Evolutionary conservation across 768 basidiomycete species (phyloP).

Genomic region (Dendrothele bispora): DNA sequence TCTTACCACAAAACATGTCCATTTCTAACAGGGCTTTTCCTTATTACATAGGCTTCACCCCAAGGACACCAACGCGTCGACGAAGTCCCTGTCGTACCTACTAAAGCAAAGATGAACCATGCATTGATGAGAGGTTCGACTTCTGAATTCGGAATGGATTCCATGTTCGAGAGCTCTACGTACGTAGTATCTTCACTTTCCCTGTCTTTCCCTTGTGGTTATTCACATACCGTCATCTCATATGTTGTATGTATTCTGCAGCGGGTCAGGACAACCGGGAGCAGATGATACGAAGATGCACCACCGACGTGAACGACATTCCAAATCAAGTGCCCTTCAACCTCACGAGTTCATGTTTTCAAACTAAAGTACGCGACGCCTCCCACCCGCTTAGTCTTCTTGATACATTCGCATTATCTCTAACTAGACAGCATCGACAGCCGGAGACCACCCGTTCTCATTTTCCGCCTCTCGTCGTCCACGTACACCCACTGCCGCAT

Average conservation of each 20-base stretch:
- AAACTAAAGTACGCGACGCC: constrained; percentile 40
- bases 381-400: neutral
- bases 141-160: constrained; percentile 79
- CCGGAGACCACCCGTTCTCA: constrained; percentile 23
- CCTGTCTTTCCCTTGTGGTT: neutral
- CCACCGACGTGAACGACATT: constrained; percentile 80
- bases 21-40: constrained; percentile 2
- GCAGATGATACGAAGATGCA: constrained; percentile 69
- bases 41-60: constrained; percentile 39
- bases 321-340: constrained; percentile 55
- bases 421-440: neutral
- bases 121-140: constrained; percentile 61
- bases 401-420: constrained; percentile 1
- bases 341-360: constrained; percentile 41
- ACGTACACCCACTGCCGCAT: constrained; percentile 25
- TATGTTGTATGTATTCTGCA: constrained; percentile 12
- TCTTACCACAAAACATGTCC: neutral
- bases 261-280: constrained; percentile 59
- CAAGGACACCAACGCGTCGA: constrained; percentile 63
- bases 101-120: constrained; percentile 80
- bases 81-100: constrained; percentile 73
- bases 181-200: constrained; percentile 20
- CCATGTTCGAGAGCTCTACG: constrained; percentile 80
- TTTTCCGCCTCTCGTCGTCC: constrained; percentile 33
- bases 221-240: neutral